Evolutionary conservation across 2,329 filamentous ascomycete species (phyloP), one percentile per base, ranked within the genome.

Genomic region (Colletotrichum theobromicola): DNA sequence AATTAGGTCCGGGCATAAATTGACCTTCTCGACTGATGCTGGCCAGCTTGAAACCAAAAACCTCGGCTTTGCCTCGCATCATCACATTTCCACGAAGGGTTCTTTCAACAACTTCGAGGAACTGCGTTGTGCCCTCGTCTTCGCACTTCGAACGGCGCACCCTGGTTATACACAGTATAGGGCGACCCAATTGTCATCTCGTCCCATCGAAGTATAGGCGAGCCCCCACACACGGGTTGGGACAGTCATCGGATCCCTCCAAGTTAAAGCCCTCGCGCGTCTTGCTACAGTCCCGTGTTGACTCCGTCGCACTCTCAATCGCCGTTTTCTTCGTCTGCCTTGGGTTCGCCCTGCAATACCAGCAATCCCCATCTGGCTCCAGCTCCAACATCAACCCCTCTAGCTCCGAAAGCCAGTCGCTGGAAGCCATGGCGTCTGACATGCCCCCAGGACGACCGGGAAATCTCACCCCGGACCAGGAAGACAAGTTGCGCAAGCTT

Each of bases 381-480:
- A 18, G n/a, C 57, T 24, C 57, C 63, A 30, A 67, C n/a, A 21
- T 67, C 34, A 50, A 58, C 7, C 16, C 28, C 2, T 61, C 16
- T 16, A n/a, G 35, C 7, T 15, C 42, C 24, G 58, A 30, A 24
- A 12, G 26, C 28, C 37, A 13, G 12, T 18, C 26, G 18, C 79
- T 18, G 37, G 75, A 78, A 74, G 76, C 53, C 35, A 88, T 89
- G 88, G 79, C 86, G 55, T 79, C 80, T 34, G 83, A 88, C 78
- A 75, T 81, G 26, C 89, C 89, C 58, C 90, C 93, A 46, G 97
- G 97, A 67, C 92, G 95, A 75, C 91, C 95, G 69, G 95, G 95
- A 74, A 98, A 94, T 78, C 88, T 99, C 73, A 98, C 96, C n/a
- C 84, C 92, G 4, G 96, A 98, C 76, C 93, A 99, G 85, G 95